phyloP scores from a whole-genome alignment of 2,329 filamentous ascomycete species.

The Exophiala bonariae region DNA sequence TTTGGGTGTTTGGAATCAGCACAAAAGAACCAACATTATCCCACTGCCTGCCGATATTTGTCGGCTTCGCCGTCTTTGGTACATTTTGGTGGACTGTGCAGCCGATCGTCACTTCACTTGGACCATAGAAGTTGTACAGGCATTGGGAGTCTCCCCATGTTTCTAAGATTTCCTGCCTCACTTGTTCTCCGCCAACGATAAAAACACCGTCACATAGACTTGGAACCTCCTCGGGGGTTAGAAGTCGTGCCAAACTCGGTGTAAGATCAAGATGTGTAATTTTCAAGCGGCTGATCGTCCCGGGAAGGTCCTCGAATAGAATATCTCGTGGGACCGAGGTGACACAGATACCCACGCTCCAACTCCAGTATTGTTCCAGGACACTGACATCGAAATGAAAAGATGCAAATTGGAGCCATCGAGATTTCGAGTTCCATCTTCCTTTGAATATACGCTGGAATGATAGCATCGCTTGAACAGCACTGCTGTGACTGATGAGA shows the following conservation, averaged over 20 bases:
- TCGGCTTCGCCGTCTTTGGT: conserved; percentile 72
- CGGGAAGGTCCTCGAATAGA: conserved; percentile 78
- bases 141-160: conserved; percentile 76
- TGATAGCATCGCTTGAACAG: conserved; percentile 83
- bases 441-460: conserved; percentile 76
- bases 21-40: conserved; percentile 85
- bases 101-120: conserved; percentile 90
- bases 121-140: conserved; percentile 91
- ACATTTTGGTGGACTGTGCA: conserved; percentile 88
- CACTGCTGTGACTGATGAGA: conserved; percentile 83
- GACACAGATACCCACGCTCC: conserved; percentile 84
- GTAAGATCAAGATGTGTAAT: conserved; percentile 94
- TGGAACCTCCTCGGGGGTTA: conserved; percentile 79
- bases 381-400: conserved; percentile 95
- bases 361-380: conserved; percentile 92
- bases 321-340: conserved; percentile 80
- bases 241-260: conserved; percentile 76
- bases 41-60: conserved; percentile 86
- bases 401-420: conserved; percentile 90
- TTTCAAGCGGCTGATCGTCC: conserved; percentile 66
- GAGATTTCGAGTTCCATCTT: conserved; percentile 71
- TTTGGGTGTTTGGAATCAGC: conserved; percentile 66
- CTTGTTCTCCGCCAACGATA: conserved; percentile 85
- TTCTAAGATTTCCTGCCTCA: conserved; percentile 87
- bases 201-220: conserved; percentile 80